phyloP scores from a whole-genome alignment of 1,139 yeast species.

The Blastobotrys petasosporus region DNA sequence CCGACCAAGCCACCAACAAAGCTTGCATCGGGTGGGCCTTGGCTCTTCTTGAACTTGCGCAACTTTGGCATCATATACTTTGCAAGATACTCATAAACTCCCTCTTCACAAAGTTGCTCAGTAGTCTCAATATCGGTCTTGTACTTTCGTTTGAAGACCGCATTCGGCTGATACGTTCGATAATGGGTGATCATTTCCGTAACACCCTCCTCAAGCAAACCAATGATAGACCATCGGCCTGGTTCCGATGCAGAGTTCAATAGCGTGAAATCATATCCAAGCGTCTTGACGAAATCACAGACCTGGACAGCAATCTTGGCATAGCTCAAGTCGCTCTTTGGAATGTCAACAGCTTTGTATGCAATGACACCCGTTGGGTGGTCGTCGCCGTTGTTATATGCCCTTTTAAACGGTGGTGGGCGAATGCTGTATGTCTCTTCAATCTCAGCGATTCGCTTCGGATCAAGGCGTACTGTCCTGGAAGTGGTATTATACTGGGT shows the following conservation, averaged over 20 bases:
- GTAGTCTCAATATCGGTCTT: conserved; percentile 3
- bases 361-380: not conserved
- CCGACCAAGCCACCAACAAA: conserved; percentile 91
- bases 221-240: conserved; percentile 85
- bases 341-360: not conserved
- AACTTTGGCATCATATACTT: conserved; percentile 42
- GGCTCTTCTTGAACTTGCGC: conserved; percentile 23
- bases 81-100: conserved; percentile 49
- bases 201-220: conserved; percentile 49
- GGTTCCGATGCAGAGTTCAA: conserved; percentile 73
- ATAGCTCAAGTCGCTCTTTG: conserved; percentile 1
- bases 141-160: conserved; percentile 31
- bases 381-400: not conserved
- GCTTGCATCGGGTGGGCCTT: conserved; percentile 42
- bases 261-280: conserved; percentile 43
- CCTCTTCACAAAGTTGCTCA: conserved; percentile 15
- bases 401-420: conserved; percentile 17
- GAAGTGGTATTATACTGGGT: conserved; percentile 31
- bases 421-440: conserved; percentile 23
- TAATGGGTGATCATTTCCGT: conserved; percentile 68
- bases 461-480: not conserved
- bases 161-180: conserved; percentile 26
- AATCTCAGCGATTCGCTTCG: conserved; percentile 7
- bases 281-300: conserved; percentile 40
- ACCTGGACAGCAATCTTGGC: conserved; percentile 35